Evolutionary conservation across 768 basidiomycete species (phyloP).

Genomic region (Mycena haematopus): DNA sequence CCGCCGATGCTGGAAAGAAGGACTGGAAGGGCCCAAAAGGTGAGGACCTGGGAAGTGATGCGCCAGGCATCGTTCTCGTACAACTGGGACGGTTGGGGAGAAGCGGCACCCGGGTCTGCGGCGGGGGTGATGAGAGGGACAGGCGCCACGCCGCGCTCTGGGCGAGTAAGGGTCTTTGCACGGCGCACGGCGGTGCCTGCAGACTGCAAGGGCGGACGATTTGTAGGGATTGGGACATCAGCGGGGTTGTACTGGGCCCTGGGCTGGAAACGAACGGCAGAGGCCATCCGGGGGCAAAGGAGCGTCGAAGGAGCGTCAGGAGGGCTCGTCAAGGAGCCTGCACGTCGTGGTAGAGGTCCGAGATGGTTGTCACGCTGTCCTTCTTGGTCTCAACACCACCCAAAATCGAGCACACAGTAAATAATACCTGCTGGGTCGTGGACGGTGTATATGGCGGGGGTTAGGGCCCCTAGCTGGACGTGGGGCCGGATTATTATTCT

Average conservation of each 20-base stretch:
- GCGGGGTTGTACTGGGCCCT: conserved; percentile 55
- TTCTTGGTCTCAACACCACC: too few relatives aligned
- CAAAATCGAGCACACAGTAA: too few relatives aligned
- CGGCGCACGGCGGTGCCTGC: conserved; percentile 73
- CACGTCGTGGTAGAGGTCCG: too few relatives aligned
- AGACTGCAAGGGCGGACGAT: conserved; percentile 54
- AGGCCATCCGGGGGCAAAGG: conserved; percentile 42
- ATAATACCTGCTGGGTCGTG: too few relatives aligned
- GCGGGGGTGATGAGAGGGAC: conserved; percentile 93
- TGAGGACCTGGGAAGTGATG: conserved; percentile 77
- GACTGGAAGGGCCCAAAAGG: conserved; percentile 90
- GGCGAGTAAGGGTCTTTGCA: conserved; percentile 95
- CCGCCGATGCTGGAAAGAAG: conserved; percentile 78
- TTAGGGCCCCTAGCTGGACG: too few relatives aligned
- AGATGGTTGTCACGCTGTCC: too few relatives aligned
- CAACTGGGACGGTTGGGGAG: conserved; percentile 47
- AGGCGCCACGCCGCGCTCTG: conserved; percentile 93
- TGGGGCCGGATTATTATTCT: too few relatives aligned
- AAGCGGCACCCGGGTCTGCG: conserved; percentile 43
- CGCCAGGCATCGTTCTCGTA: conserved; percentile 73
- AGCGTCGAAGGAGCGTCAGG: neutral
- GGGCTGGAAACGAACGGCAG: conserved; percentile 54
- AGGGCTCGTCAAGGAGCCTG: too few relatives aligned
- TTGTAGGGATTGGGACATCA: conserved; percentile 75
- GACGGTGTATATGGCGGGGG: too few relatives aligned